A percentile compares a stretch with the other conserved stretches of the same genome.
These are phyloP conservation scores for Cubamyces sp. DNA, from an alignment of 768 basidiomycete genomes.

Conservation along the genomic window DNA sequence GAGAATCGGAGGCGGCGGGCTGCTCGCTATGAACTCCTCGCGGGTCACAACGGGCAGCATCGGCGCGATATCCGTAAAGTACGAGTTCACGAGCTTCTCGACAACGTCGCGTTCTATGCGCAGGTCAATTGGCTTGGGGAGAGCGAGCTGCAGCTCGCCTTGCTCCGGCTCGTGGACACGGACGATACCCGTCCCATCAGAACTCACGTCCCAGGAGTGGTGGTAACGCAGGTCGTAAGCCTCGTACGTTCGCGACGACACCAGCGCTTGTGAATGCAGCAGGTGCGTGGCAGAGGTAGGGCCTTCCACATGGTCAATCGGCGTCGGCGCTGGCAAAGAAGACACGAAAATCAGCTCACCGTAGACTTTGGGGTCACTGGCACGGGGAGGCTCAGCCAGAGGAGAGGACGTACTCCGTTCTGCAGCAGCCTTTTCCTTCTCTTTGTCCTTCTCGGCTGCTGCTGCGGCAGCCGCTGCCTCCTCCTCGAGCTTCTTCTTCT, in stretches of 20 bases:
- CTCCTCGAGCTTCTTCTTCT: slow-evolving; percentile 89
- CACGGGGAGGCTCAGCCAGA: slow-evolving; percentile 48
- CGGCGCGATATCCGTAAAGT: slow-evolving; percentile 89
- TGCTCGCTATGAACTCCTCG: slow-evolving; percentile 80
- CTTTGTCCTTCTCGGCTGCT: slow-evolving; percentile 28
- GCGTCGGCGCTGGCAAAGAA: slow-evolving; percentile 12
- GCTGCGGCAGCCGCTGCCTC: slow-evolving; percentile 46
- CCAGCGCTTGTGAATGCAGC: slow-evolving; percentile 85
- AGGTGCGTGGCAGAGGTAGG: slow-evolving; percentile 87
- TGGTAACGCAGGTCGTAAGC: slow-evolving; percentile 87
- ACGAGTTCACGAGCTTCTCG: slow-evolving; percentile 85
- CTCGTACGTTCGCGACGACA: slow-evolving; percentile 86
- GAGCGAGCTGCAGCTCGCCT: slow-evolving; percentile 57
- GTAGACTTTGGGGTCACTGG: slow-evolving; percentile 63
- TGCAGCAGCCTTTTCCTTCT: slow-evolving; percentile 40
- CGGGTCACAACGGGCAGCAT: slow-evolving; percentile 87
- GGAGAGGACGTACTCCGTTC: slow-evolving; percentile 48
- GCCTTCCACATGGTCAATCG: slow-evolving; percentile 48
- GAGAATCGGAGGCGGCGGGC: slow-evolving; percentile 77
- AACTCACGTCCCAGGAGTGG: slow-evolving; percentile 85
- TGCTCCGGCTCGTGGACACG: slow-evolving; percentile 67
- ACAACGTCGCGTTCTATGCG: slow-evolving; percentile 79
- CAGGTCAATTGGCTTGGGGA: slow-evolving; percentile 68
- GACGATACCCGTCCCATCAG: slow-evolving; percentile 87
- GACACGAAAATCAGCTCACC: slow-evolving; percentile 35